Percentiles rank a stretch among this genome's conserved stretches.
phyloP scores from a whole-genome alignment of 495 filamentous ascomycete genomes.

The Xylaria castorea region DNA sequence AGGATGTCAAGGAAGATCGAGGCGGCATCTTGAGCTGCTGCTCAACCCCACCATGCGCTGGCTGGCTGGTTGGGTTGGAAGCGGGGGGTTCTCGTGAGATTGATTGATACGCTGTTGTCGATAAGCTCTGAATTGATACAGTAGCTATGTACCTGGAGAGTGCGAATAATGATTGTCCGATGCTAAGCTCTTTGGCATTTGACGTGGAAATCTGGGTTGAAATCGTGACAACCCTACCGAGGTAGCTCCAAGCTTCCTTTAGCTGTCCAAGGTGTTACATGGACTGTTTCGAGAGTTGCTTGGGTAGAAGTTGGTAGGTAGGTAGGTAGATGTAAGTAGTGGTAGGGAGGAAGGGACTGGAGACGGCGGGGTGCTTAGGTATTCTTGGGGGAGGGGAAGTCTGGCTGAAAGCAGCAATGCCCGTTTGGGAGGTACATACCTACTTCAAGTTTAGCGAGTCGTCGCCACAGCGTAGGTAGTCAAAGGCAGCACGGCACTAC shows the following conservation, averaged over 20 bases:
- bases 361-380: constrained; percentile 4
- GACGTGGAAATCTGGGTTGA: constrained; percentile 26
- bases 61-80: constrained; percentile 44
- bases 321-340: constrained; percentile 21
- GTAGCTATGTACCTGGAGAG: constrained; percentile 27
- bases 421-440: constrained; percentile 16
- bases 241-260: constrained; percentile 38
- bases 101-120: constrained; percentile 44
- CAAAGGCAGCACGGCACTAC: constrained; percentile 28
- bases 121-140: constrained; percentile 41
- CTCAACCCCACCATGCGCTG: constrained; percentile 60
- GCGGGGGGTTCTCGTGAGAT: constrained; percentile 44
- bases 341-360: constrained; percentile 12
- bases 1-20: constrained; percentile 83
- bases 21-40: constrained; percentile 72
- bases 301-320: constrained; percentile 34
- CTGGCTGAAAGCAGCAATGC: constrained; percentile 33
- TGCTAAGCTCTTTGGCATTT: constrained; percentile 35
- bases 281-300: constrained; percentile 50
- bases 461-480: constrained; percentile 17
- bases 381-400: constrained; percentile 21
- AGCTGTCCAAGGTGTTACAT: constrained; percentile 50
- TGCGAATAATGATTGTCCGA: background rate
- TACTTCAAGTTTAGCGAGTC: constrained; percentile 22
- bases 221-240: constrained; percentile 35